A percentile compares a stretch with the other conserved stretches of the same genome.
Evolutionary conservation across 2,329 filamentous ascomycete species (phyloP).

Genomic region (Dothidotthia symphoricarpi): DNA sequence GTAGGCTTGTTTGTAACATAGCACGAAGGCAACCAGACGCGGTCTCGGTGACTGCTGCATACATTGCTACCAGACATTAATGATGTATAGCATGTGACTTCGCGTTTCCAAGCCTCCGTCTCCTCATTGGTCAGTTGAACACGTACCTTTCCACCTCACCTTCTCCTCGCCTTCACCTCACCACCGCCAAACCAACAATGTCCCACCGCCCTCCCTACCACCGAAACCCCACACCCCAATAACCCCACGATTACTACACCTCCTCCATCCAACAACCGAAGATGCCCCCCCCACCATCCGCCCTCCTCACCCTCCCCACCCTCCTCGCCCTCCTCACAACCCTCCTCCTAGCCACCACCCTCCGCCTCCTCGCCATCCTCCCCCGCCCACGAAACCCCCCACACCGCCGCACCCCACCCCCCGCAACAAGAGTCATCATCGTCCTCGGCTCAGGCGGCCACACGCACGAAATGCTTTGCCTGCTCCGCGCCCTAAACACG

Average conservation of each 20-base stretch:
- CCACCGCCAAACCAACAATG: neutral
- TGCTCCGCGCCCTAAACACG: conserved; percentile 62
- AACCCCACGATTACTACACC: no score
- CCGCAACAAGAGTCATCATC: conserved; percentile 65
- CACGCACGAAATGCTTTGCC: conserved; percentile 88
- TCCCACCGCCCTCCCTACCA: neutral
- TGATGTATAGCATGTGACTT: neutral
- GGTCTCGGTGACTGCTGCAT: no score
- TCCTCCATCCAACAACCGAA: conserved; percentile 2
- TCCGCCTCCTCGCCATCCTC: conserved; percentile 45
- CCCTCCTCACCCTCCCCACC: conserved; percentile 29
- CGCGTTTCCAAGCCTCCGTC: neutral
- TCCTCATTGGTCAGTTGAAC: neutral
- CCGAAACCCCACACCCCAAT: no score
- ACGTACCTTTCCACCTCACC: no score
- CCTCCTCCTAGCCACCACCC: conserved; percentile 32
- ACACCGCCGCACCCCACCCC: conserved; percentile 23
- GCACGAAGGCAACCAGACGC: no score
- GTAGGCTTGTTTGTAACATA: no score
- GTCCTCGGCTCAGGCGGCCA: conserved; percentile 92
- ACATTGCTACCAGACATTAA: neutral
- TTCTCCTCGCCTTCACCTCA: neutral
- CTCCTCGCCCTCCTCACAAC: conserved; percentile 36
- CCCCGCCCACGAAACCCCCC: conserved; percentile 25
- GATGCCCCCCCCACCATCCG: conserved; percentile 21